These are phyloP conservation scores for Cafeteria roenbergensis DNA, from an alignment of 108 stramenopile species.

Conservation along the genomic window DNA sequence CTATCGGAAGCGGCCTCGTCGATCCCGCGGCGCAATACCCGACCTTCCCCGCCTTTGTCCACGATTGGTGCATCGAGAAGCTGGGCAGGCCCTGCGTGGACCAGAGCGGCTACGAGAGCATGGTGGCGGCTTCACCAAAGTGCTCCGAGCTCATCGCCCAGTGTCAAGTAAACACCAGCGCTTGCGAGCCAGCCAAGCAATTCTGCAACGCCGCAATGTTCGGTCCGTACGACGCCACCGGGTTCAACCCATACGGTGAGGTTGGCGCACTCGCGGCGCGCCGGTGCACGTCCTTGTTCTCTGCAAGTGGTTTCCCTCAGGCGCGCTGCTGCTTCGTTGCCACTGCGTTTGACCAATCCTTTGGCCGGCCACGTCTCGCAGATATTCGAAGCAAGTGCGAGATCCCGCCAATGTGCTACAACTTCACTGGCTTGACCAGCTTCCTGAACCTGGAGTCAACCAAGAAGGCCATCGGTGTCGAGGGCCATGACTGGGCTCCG, in stretches of 20 bases:
- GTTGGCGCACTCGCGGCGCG: too few relatives aligned
- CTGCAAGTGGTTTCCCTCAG: too few relatives aligned
- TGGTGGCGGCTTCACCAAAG: constrained; percentile 55
- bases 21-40: constrained; percentile 72
- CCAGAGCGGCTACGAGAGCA: constrained; percentile 32
- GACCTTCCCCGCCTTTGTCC: constrained; percentile 75
- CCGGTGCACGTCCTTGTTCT: too few relatives aligned
- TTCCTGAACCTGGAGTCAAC: constrained; percentile 61
- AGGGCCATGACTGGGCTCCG: constrained; percentile 21
- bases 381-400: constrained; percentile 73
- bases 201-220: constrained; percentile 58
- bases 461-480: constrained; percentile 7
- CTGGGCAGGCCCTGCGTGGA: neutral
- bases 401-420: constrained; percentile 73
- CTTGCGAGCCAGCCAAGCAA: constrained; percentile 60
- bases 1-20: constrained; percentile 81
- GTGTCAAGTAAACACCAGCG: constrained; percentile 60
- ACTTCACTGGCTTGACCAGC: constrained; percentile 65
- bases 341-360: too few relatives aligned
- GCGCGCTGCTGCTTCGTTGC: too few relatives aligned
- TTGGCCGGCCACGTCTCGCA: too few relatives aligned
- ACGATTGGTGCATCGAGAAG: constrained; percentile 29
- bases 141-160: constrained; percentile 60
- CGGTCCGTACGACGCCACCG: constrained; percentile 67
- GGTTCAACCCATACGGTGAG: constrained; percentile 80